Conservation (phyloP, 2,329 filamentous ascomycete species). For the Amauroascus verrucosus region DNA sequence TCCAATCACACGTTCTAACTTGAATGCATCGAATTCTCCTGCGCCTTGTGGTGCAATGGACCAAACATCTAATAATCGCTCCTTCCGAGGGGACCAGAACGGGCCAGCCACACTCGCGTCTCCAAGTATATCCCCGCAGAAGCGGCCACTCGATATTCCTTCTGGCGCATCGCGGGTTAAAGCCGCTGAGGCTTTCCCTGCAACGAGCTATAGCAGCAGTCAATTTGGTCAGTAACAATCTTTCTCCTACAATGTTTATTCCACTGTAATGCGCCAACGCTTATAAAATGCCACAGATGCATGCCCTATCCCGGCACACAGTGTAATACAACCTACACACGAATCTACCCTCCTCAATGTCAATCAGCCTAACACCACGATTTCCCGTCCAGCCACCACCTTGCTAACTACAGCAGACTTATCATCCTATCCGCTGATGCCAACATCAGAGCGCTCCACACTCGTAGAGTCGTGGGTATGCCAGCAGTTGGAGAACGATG, state of each 20-base stretch:
- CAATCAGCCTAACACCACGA: not conserved
- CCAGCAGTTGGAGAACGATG: conserved; percentile 32
- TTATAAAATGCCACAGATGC: not conserved
- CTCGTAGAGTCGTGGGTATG: conserved; percentile 35
- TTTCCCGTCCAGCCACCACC: not conserved
- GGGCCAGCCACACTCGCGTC: not conserved
- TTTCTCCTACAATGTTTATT: too few species aligned
- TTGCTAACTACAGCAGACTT: conserved; percentile 20
- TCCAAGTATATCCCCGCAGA: not conserved
- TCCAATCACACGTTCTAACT: not conserved
- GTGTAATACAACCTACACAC: not conserved
- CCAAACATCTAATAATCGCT: not conserved
- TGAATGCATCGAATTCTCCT: not conserved
- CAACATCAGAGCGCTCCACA: conserved; percentile 25
- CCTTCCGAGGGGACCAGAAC: not conserved
- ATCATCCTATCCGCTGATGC: conserved; percentile 24
- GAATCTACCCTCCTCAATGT: too few species aligned
- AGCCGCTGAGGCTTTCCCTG: not conserved
- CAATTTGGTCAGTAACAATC: not conserved
- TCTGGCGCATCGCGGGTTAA: not conserved
- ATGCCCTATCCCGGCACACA: not conserved
- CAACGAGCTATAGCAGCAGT: not conserved
- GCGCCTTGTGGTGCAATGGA: not conserved
- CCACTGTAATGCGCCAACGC: not conserved
- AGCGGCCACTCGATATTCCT: not conserved